A percentile compares a stretch with the other conserved stretches of the same genome.
Evolutionary conservation across 1,284 basidiomycete genomes (phyloP).

Genomic region (Butyriboletus appendiculatus): DNA sequence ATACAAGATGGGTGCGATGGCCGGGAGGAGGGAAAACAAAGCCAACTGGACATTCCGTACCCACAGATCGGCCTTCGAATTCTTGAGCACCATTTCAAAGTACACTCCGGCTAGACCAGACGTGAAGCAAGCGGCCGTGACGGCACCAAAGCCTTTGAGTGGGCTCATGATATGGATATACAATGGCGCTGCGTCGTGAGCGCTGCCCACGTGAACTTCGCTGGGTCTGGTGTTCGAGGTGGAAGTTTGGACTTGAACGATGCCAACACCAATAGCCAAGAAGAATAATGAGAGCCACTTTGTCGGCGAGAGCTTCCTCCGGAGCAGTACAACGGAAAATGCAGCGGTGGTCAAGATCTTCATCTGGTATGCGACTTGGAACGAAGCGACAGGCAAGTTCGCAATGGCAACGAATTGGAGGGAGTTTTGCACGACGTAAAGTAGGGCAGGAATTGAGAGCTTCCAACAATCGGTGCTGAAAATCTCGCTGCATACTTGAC

Average conservation of each 20-base stretch:
- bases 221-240: slow-evolving; percentile 23
- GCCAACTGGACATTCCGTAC: slow-evolving; percentile 80
- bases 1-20: slow-evolving; percentile 68
- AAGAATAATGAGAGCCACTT: slow-evolving; percentile 88
- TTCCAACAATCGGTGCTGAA: slow-evolving; percentile 94
- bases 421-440: slow-evolving; percentile 96
- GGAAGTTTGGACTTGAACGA: slow-evolving; percentile 83
- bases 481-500: slow-evolving; percentile 53
- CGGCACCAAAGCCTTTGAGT: slow-evolving; percentile 64
- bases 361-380: slow-evolving; percentile 93
- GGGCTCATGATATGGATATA: slow-evolving; percentile 60
- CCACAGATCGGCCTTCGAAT: slow-evolving; percentile 71
- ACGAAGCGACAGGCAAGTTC: slow-evolving; percentile 90
- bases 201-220: slow-evolving; percentile 48
- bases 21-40: slow-evolving; percentile 75
- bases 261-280: slow-evolving; percentile 86
- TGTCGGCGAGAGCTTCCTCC: slow-evolving; percentile 66
- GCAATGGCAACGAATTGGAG: slow-evolving; percentile 93
- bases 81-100: slow-evolving; percentile 83
- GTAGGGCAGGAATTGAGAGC: slow-evolving; percentile 92
- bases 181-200: slow-evolving; percentile 50
- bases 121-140: slow-evolving; percentile 74
- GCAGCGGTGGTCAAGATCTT: slow-evolving; percentile 95
- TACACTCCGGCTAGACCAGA: slow-evolving; percentile 83
- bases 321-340: slow-evolving; percentile 84